Base-by-base conservation (phyloP, 176 grass and related monocot genomes). In the Saccharum spontaneum region DNA sequence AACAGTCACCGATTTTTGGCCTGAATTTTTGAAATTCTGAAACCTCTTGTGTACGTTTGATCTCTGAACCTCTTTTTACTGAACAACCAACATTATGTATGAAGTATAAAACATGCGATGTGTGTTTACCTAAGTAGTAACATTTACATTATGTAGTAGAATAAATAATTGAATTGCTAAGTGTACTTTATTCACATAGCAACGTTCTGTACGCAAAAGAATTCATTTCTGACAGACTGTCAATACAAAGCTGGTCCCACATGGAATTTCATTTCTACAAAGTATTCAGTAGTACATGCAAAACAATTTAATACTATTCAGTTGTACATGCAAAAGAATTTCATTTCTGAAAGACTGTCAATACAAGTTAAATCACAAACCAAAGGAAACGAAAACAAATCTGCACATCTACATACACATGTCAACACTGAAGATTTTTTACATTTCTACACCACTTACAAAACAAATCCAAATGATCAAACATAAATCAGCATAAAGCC, bases 371-470 rank as follows among this genome's bases (percentile, higher is more conserved):
- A 65, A 65, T 65, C 0, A 66, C 85, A 84, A 22, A 41, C 39
- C 69, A 46, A 55, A 84, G 5, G 17, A 43, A 43, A 31, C 6
- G 15, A 38, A 87, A 62, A 38, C 1, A 76, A 61, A 82, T 8
- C 20, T 49, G 33, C 30, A 49, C 31, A 88, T 79, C 16, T 57
- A 79, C 30, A 83, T 17, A 74, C 63, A 85, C 7, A 48, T 14
- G 14, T 24, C 7, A 72, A 81, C 31, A 26, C 20, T 14, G 6
- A 52, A 46, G 31, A 5, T 41, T 46, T 33, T 60, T 71, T 73
- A 61, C 73, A 86, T 65, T 61, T 84, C 69, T 87, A 87, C 41
- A 69, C 33, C n/a, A 54, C 31, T 48, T 67, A 78, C 80, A 67
- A 87, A 86, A 83, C 80, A 83, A 73, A 73, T 16, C 22, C 16